Percentiles rank a stretch among this genome's conserved stretches.
Evolutionary conservation across 2,329 filamentous ascomycete genomes (phyloP).

Genomic region (Penicillium sp.): DNA sequence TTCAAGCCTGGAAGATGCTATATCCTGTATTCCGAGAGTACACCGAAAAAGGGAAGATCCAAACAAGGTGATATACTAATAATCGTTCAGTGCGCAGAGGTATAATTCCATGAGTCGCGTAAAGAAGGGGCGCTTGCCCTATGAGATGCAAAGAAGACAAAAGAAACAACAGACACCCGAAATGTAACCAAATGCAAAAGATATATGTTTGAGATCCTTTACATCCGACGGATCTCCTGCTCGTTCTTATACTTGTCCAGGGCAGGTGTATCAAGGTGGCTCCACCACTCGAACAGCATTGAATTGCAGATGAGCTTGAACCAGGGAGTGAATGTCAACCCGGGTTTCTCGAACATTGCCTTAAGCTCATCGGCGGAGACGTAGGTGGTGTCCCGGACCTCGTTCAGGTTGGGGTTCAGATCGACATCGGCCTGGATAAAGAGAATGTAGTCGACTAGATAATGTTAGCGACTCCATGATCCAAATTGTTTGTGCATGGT

Average conservation of each 20-base stretch:
- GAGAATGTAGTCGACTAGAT: constrained; percentile 84
- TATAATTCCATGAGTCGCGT: constrained; percentile 16
- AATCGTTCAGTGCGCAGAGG: constrained; percentile 8
- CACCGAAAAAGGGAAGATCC: not conserved
- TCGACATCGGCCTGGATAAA: constrained; percentile 96
- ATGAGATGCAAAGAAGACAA: constrained; percentile 12
- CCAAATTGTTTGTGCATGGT: not conserved
- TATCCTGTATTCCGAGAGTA: not conserved
- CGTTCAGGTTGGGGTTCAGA: constrained; percentile 75
- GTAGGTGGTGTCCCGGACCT: constrained; percentile 80
- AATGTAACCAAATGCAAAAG: constrained; percentile 1
- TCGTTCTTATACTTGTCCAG: constrained; percentile 84
- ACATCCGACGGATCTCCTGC: constrained; percentile 83
- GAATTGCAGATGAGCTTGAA: constrained; percentile 98
- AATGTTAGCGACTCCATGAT: not conserved
- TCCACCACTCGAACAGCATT: constrained; percentile 98
- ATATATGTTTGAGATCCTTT: constrained; percentile 7
- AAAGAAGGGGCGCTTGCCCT: not conserved
- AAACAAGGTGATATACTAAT: constrained; percentile 1
- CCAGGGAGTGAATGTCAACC: constrained; percentile 90
- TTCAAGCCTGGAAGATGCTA: not conserved
- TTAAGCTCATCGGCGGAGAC: constrained; percentile 79
- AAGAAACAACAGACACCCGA: not conserved
- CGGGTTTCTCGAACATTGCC: constrained; percentile 75
- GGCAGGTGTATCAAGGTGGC: constrained; percentile 67